These are phyloP conservation scores for Aspergillus fructus DNA, from an alignment of 2,329 filamentous ascomycete species.

Conservation along the genomic window DNA sequence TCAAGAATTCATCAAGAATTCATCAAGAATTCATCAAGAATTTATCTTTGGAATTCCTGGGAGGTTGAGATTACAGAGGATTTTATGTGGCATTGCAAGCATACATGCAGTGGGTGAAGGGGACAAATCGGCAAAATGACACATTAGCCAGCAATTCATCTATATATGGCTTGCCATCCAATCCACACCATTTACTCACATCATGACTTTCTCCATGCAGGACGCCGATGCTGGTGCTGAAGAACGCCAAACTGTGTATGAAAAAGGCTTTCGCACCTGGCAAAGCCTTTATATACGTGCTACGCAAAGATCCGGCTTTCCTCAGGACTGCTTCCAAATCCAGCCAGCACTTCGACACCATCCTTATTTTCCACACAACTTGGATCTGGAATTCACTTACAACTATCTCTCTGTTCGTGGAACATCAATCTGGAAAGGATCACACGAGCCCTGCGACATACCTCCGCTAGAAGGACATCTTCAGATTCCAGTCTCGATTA, in stretches of 20 bases:
- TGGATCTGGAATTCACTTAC: background rate
- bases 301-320: background rate
- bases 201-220: background rate
- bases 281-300: slow-evolving; percentile 2
- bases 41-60: too few relatives aligned
- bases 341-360: slow-evolving; percentile 2
- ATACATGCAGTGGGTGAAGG: too few relatives aligned
- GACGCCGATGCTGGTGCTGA: background rate
- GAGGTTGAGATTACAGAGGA: too few relatives aligned
- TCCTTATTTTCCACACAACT: slow-evolving; percentile 3
- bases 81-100: too few relatives aligned
- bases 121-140: too few relatives aligned
- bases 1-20: too few relatives aligned
- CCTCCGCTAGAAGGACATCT: slow-evolving; percentile 3
- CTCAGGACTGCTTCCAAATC: background rate
- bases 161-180: background rate
- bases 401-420: background rate
- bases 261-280: slow-evolving; percentile 10
- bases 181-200: background rate
- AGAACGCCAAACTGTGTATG: background rate
- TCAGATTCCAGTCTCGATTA: slow-evolving; percentile 2
- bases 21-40: too few relatives aligned
- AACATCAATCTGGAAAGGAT: background rate
- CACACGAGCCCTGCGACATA: slow-evolving; percentile 1
- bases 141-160: too few relatives aligned